phyloP scores from a whole-genome alignment of 495 filamentous ascomycete genomes.

The Neurospora sp. region DNA sequence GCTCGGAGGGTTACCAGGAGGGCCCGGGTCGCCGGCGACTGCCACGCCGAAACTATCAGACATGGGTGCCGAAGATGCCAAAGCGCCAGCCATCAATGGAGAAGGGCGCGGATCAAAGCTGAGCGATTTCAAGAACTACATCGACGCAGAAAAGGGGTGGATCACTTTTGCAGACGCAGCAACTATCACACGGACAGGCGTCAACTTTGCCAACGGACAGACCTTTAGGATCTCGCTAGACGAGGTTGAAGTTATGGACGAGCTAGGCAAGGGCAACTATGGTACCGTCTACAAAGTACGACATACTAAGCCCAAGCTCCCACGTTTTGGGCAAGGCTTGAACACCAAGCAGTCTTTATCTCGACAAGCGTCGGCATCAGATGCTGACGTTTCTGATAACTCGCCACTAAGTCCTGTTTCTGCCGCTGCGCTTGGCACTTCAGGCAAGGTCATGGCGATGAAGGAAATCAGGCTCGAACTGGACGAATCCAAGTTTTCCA shows the following conservation, averaged over 20 bases:
- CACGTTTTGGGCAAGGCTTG: conserved; percentile 70
- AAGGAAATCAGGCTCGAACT: conserved; percentile 97
- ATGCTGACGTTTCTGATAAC: conserved; percentile 11
- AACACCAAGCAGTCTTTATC: conserved; percentile 43
- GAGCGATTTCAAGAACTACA: conserved; percentile 83
- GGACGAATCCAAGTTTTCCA: conserved; percentile 90
- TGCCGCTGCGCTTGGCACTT: conserved; percentile 24
- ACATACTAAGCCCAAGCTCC: conserved; percentile 68
- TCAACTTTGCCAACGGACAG: conserved; percentile 82
- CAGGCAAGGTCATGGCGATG: conserved; percentile 92
- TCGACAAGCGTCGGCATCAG: conserved; percentile 22
- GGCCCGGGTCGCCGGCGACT: conserved; percentile 15
- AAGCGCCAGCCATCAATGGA: conserved; percentile 23
- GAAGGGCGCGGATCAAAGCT: conserved; percentile 53
- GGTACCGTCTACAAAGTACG: conserved; percentile 95
- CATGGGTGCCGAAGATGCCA: conserved; percentile 11
- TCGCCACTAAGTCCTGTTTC: conserved; percentile 11
- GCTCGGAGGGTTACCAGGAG: conserved; percentile 26
- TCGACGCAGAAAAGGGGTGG: conserved; percentile 84
- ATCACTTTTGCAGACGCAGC: conserved; percentile 92
- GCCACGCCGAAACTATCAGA: conserved; percentile 24
- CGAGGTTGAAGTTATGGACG: conserved; percentile 89
- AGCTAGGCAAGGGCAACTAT: conserved; percentile 97
- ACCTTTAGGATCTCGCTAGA: conserved; percentile 93
- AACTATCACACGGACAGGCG: conserved; percentile 73